Base-by-base conservation (phyloP, 73 alveolate genomes). In the Diophrys sp. region DNA sequence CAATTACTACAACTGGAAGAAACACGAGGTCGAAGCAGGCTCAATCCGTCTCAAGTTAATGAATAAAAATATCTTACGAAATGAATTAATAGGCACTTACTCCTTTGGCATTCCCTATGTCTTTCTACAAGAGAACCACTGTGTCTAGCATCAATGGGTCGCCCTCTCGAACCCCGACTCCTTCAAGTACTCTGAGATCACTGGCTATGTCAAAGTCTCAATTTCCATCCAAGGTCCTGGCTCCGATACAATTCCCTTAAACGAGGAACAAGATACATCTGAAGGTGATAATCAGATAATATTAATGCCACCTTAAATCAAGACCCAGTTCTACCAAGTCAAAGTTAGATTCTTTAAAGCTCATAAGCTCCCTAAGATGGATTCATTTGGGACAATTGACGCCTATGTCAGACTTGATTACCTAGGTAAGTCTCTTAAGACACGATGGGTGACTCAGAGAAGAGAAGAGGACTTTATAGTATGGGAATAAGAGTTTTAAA, bases 131-230 rank as follows among this genome's bases (percentile, higher is more conserved):
- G 79, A 71, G 18, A 71, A 96, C 81, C 99, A 96, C 80, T 79
- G 93, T 23, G 72, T 96, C 29, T 79, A 89, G 67, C 96, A 94
- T 73, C 71, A 87, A 54, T 96, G 99, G 98, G 82, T 96, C 25
- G 99, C 98, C 18, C 85, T 96, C 33, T 86, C 96, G 14, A 96
- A 96, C 78, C 97, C 99, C 1, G 93, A 84, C 54, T 73, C 94
- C 23, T 79, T 80, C 44, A 92, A 94, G 68, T 90, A 87, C 88
- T 84, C 89, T 54, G 89, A 91, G 69, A 85, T 96, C 25, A 84
- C 95, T 56, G 99, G 98, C 2, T 95, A 91, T 74, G 68, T 96
- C 55, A 96, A 96, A 75, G 67, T 96, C 54, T 85, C 96, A 25
- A 87, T 94, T 29, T 85, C 95, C 32, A 92, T 96, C 54, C 87